Conservation (phyloP, 2,329 filamentous ascomycete species). For the Aspergillus phoenicis region DNA sequence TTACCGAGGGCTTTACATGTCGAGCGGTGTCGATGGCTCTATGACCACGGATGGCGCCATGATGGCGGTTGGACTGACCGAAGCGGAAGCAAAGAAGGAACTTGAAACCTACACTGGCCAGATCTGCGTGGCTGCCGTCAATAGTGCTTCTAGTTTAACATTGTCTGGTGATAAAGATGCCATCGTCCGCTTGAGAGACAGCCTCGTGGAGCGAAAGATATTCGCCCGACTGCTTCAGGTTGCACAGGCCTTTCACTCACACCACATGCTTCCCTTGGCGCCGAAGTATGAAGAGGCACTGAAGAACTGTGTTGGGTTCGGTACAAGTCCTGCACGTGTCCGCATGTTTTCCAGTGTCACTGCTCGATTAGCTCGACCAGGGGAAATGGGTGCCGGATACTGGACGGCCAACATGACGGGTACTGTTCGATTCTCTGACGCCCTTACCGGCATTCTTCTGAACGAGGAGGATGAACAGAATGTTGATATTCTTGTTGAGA, state of each 20-base stretch:
- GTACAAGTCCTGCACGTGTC: background rate
- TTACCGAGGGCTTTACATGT: slow-evolving; percentile 18
- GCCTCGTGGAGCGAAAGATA: slow-evolving; percentile 24
- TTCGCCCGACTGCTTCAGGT: slow-evolving; percentile 29
- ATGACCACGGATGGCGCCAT: slow-evolving; percentile 23
- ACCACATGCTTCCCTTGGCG: slow-evolving; percentile 28
- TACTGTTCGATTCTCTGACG: slow-evolving; percentile 10
- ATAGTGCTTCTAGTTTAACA: slow-evolving; percentile 42
- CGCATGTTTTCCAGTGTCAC: slow-evolving; percentile 15
- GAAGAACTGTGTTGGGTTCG: background rate
- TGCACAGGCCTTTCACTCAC: slow-evolving; percentile 31
- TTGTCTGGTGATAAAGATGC: slow-evolving; percentile 37
- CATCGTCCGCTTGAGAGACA: slow-evolving; percentile 24
- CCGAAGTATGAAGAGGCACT: slow-evolving; percentile 23
- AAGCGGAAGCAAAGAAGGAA: slow-evolving; percentile 14
- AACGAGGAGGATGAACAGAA: background rate
- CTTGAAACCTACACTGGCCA: slow-evolving; percentile 21
- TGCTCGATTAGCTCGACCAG: background rate
- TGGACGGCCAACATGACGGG: slow-evolving; percentile 14
- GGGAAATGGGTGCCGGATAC: slow-evolving; percentile 7
- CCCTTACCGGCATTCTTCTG: background rate
- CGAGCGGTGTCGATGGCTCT: background rate
- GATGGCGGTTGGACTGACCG: slow-evolving; percentile 26
- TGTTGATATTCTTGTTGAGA: slow-evolving; percentile 8
- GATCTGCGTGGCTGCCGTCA: slow-evolving; percentile 39